Conservation (phyloP, 2,329 filamentous ascomycete species). For the Tolypocladium tundrense region DNA sequence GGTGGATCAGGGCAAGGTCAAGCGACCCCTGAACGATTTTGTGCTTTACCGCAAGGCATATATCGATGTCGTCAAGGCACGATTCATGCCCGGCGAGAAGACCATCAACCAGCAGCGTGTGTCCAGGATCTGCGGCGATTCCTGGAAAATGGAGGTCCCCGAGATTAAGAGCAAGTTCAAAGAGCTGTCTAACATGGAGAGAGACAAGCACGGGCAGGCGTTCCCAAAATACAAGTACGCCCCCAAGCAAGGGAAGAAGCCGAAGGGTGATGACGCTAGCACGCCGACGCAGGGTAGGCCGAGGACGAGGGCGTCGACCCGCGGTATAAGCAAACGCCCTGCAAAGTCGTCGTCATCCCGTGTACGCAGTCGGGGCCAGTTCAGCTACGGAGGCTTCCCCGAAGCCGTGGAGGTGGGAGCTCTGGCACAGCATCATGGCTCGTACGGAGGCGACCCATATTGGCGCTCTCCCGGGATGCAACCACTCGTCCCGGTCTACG, state of each 20-base stretch:
- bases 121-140: conserved; percentile 74
- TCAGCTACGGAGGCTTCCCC: background rate
- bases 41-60: conserved; percentile 95
- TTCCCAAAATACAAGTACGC: conserved; percentile 93
- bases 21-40: conserved; percentile 94
- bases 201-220: conserved; percentile 72
- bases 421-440: background rate
- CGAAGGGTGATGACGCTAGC: conserved; percentile 5
- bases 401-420: background rate
- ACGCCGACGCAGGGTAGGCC: background rate
- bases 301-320: background rate
- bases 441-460: background rate
- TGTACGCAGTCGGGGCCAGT: background rate
- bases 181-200: conserved; percentile 67
- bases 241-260: conserved; percentile 56
- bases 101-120: conserved; percentile 92
- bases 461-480: background rate
- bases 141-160: conserved; percentile 72
- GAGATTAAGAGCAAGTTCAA: conserved; percentile 67
- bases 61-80: conserved; percentile 4
- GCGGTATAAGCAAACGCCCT: background rate
- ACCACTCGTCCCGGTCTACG: background rate
- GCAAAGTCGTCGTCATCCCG: background rate
- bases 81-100: conserved; percentile 17
- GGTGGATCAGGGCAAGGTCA: conserved; percentile 67